Conservation (phyloP, 169 alveolate genomes). For the Plasmodium reichenowi region DNA sequence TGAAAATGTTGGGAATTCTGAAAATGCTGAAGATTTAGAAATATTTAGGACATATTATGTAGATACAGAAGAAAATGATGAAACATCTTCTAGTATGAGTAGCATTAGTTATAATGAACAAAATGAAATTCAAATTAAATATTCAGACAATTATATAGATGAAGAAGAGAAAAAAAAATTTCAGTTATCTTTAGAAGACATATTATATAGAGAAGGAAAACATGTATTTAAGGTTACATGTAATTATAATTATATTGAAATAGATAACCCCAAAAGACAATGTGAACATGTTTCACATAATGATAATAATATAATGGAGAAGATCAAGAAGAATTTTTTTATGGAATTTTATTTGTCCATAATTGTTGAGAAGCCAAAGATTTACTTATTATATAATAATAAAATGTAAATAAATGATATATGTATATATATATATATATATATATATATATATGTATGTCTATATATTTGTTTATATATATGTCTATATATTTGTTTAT, state of each 20-base stretch:
- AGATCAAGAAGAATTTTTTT: constrained; percentile 18
- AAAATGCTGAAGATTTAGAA: background rate
- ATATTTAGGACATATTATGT: background rate
- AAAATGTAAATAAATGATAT: constrained; percentile 42
- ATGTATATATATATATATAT: background rate
- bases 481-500: background rate
- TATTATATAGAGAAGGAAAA: constrained; percentile 54
- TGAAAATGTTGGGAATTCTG: too few species aligned
- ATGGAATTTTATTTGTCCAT: constrained; percentile 45
- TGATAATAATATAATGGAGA: constrained; percentile 15
- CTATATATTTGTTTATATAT: constrained; percentile 2
- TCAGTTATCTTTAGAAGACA: constrained; percentile 36
- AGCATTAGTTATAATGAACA: background rate
- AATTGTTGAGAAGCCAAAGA: constrained; percentile 35
- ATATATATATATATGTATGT: constrained; percentile 1
- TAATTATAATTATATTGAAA: constrained; percentile 22
- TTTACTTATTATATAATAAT: constrained; percentile 26
- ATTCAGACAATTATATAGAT: background rate
- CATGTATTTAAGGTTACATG: constrained; percentile 36
- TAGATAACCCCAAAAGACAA: background rate
- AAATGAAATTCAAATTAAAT: constrained; percentile 16
- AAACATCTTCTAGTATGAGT: background rate
- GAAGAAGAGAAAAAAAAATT: constrained; percentile 34
- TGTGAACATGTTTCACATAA: background rate
- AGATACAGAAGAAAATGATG: background rate